phyloP scores from a whole-genome alignment of 169 alveolate species.

The Amoebophrya sp. region DNA sequence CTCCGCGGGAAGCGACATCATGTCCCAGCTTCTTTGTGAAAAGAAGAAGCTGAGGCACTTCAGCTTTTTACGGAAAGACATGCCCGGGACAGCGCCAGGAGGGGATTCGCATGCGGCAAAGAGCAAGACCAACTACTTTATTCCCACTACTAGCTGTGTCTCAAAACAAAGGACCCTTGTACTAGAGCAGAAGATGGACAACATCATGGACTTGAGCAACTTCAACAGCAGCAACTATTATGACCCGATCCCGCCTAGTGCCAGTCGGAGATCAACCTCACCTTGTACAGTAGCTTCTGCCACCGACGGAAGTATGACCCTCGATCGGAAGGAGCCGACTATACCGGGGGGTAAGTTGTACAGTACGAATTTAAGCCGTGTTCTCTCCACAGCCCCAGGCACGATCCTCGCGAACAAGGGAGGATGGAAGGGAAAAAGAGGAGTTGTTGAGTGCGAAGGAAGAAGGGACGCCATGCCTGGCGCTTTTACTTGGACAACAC shows the following conservation, averaged over 20 bases:
- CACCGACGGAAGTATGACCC: background rate
- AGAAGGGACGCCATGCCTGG: background rate
- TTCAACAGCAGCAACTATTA: background rate
- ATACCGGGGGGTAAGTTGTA: background rate
- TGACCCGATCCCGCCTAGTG: background rate
- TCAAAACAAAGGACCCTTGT: background rate
- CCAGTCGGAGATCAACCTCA: too few relatives aligned
- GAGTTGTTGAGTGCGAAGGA: background rate
- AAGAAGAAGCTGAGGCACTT: background rate
- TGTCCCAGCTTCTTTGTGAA: background rate
- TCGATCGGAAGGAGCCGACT: background rate
- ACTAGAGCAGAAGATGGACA: background rate
- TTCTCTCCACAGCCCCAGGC: background rate
- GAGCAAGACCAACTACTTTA: background rate
- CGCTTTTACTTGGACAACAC: background rate
- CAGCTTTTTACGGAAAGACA: too few relatives aligned
- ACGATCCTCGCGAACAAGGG: background rate
- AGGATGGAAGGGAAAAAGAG: background rate
- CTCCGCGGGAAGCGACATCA: background rate
- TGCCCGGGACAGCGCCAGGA: too few relatives aligned
- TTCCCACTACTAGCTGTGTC: background rate
- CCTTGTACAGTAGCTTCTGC: too few relatives aligned
- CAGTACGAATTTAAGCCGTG: background rate
- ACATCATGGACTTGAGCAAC: background rate
- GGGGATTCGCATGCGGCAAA: too few relatives aligned